Evolutionary conservation across 2,329 filamentous ascomycete species (phyloP), one percentile per base, ranked within the genome.

Genomic region (Pestalotiopsis fici): DNA sequence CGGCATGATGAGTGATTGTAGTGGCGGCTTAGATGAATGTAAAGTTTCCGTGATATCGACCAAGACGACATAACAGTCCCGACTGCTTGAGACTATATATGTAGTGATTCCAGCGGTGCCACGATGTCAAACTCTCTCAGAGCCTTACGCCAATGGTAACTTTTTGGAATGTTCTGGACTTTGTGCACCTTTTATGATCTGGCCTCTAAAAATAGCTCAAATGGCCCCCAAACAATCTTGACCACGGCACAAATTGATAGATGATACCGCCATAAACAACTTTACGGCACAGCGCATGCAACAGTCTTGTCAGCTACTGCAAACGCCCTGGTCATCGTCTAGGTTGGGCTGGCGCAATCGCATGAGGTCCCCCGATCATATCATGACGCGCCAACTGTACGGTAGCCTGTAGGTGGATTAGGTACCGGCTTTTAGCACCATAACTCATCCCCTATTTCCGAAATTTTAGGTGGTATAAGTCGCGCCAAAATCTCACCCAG

Each of bases 231-330:
- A 35, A 35, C n/a, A n/a, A n/a, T n/a, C n/a, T n/a, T n/a, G n/a
- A n/a, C n/a, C n/a, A n/a, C n/a, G n/a, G n/a, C n/a, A n/a, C n/a
- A n/a, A n/a, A n/a, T n/a, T n/a, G n/a, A n/a, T n/a, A n/a, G n/a
- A n/a, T n/a, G n/a, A n/a, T n/a, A n/a, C n/a, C n/a, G n/a, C n/a
- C n/a, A n/a, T n/a, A n/a, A n/a, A n/a, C n/a, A n/a, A 35, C 31
- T 35, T 35, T 11, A 6, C 31, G 31, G 11, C 31, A 35, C 6
- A 35, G 31, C 31, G 6, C 31, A 6, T 35, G 31, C 31, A 35
- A 6, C 31, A 35, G 11, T 6, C 6, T 55, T 13, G 64, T 77
- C 61, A 89, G 86, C 69, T 85, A 35, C 11, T 6, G 11, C n/a
- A n/a, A n/a, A n/a, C n/a, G n/a, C n/a, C n/a, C n/a, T n/a, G n/a